phyloP scores from a whole-genome alignment of 2,329 filamentous ascomycete species.

The Nothophoma quercina region DNA sequence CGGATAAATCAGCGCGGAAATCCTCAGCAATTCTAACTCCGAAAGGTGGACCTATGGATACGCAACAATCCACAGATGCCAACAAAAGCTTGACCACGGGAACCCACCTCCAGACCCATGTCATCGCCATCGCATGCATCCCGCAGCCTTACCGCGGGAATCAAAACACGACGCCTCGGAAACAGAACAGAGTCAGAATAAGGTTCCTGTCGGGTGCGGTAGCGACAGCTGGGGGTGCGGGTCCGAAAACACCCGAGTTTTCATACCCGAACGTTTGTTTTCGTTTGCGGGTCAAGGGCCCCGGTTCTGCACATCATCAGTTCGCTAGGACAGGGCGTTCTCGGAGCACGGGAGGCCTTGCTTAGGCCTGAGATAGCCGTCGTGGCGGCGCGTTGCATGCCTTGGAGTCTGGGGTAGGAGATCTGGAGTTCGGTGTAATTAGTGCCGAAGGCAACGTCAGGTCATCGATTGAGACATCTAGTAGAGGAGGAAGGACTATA shows the following conservation, averaged over 20 bases:
- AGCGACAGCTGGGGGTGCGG: neutral
- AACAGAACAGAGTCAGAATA: constrained; percentile 16
- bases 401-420: constrained; percentile 14
- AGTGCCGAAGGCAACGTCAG: constrained; percentile 11
- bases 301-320: neutral
- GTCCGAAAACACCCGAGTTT: constrained; percentile 17
- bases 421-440: constrained; percentile 5
- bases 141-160: constrained; percentile 8
- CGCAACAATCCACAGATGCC: neutral
- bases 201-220: constrained; percentile 10
- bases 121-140: neutral
- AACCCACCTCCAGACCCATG: too few relatives aligned
- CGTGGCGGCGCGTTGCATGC: constrained; percentile 4
- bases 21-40: neutral
- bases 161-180: too few relatives aligned
- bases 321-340: neutral
- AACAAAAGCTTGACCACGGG: neutral
- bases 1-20: neutral
- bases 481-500: neutral
- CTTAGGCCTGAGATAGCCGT: constrained; percentile 19
- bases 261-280: constrained; percentile 2
- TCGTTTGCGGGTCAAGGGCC: constrained; percentile 11
- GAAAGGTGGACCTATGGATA: neutral
- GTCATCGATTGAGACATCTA: neutral
- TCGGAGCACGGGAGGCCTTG: neutral